Evolutionary conservation across 345 rosid species (phyloP).

Genomic region (Toxicodendron radicans): DNA sequence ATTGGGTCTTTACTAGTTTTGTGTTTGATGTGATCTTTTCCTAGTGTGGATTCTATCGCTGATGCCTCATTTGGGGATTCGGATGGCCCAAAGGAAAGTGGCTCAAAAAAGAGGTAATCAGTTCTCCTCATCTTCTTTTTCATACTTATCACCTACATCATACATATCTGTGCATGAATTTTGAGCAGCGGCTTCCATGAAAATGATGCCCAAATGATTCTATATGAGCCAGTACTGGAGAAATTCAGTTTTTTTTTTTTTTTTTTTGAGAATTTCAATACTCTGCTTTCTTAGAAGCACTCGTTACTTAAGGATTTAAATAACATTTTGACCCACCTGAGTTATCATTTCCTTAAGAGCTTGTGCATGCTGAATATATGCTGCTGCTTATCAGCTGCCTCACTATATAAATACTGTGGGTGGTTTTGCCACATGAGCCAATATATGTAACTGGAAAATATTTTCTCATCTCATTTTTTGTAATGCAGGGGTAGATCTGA

Average conservation of each 20-base stretch:
- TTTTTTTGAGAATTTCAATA: not conserved
- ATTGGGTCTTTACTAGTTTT: slow-evolving; percentile 8
- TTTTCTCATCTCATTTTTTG: not conserved
- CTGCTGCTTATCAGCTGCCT: not conserved
- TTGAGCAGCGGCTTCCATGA: not conserved
- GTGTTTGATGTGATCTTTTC: slow-evolving; percentile 22
- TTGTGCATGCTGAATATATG: not conserved
- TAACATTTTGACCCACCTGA: not conserved
- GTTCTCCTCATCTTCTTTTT: not conserved
- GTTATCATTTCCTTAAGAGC: not conserved
- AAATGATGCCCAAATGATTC: slow-evolving; percentile 7
- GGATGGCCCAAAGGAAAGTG: slow-evolving; percentile 65
- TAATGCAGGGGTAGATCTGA: slow-evolving; percentile 54
- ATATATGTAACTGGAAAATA: slow-evolving; percentile 2
- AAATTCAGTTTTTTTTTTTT: too few relatives aligned
- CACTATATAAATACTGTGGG: not conserved
- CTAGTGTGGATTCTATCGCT: slow-evolving; percentile 45
- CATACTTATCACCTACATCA: not conserved
- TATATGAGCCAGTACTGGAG: not conserved
- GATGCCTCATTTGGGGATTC: slow-evolving; percentile 75
- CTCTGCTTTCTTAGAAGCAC: not conserved
- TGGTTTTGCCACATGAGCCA: not conserved
- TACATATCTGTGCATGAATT: not conserved
- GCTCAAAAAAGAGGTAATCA: slow-evolving; percentile 76
- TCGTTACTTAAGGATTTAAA: not conserved